Base-by-base conservation (phyloP, 169 alveolate genomes). In the Eimeria necatrix region DNA sequence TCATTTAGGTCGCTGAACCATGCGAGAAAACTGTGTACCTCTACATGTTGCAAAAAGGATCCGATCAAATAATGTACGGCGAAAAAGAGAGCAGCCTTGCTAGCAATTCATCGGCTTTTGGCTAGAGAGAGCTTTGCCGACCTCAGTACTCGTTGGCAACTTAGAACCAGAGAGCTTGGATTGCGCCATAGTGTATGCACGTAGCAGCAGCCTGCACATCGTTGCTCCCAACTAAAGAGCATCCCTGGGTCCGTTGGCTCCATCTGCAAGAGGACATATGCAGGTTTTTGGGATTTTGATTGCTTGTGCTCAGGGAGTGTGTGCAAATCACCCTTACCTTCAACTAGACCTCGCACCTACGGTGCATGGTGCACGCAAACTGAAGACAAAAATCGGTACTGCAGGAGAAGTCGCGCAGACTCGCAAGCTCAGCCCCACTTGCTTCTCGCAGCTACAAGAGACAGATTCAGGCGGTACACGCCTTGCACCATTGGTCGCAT, bases 231-330 rank as follows among this genome's bases (percentile, higher is more conserved):
- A 18, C 41, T 32, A 32, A 2, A 0, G 41, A 32, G 41, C 41
- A 32, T 32, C 41, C 41, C 41, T 32, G 41, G 41, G 41, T 32
- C 41, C 41, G 41, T 2, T 32, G 41, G 41, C 41, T 32, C 41
- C 41, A 32, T 32, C 41, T 32, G 41, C 41, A 32, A 0, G 41
- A 32, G 41, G 41, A 32, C 41, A 0, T 0, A 32, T 32, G 41
- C 41, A 32, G 41, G 41, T 32, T 32, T 32, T 32, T 22, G 14
- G n/a, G n/a, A n/a, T 3, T 6, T 24, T 22, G 14, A 53, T 64
- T 85, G 92, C 32, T 60, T 52, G 92, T 7, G n/a, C 80, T 60
- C 92, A 85, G 92, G 61, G 92, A 85, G 41, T 85, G 92, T 81
- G 92, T 85, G 14, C 80, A 49, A n/a, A 59, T 85, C 20, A 18